Percentiles rank a stretch among this genome's conserved stretches.
Evolutionary conservation across 2,329 filamentous ascomycete species (phyloP).

Genomic region (Diaporthe longicolla): DNA sequence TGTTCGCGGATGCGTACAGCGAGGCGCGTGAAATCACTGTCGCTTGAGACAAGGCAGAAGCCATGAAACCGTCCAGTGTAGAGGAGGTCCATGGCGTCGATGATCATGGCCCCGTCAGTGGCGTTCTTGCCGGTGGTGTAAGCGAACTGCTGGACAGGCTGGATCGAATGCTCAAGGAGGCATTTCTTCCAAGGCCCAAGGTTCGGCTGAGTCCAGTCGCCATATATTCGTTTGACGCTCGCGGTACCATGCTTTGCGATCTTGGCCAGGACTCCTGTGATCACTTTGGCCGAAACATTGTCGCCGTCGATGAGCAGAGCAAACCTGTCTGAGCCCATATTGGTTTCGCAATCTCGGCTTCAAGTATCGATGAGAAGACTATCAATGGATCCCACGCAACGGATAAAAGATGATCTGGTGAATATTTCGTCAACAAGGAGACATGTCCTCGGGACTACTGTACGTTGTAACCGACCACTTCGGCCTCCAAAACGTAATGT

Average conservation of each 20-base stretch:
- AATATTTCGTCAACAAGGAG: too few relatives aligned
- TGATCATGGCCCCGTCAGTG: conserved; percentile 54
- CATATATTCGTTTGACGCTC: conserved; percentile 52
- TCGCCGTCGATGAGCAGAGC: conserved; percentile 54
- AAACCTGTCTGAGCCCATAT: conserved; percentile 45
- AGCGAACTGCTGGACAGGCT: conserved; percentile 55
- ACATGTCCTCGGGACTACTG: too few relatives aligned
- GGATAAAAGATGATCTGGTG: too few relatives aligned
- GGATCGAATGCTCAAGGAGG: conserved; percentile 52
- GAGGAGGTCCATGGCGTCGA: conserved; percentile 56
- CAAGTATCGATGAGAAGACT: neutral
- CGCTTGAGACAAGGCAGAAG: conserved; percentile 47
- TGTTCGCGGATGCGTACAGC: conserved; percentile 53
- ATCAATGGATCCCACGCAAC: too few relatives aligned
- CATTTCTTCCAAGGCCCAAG: conserved; percentile 51
- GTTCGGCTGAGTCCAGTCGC: conserved; percentile 51
- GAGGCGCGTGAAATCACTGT: conserved; percentile 54
- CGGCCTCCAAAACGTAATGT: too few relatives aligned
- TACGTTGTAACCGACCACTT: too few relatives aligned
- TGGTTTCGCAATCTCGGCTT: neutral
- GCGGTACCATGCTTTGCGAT: conserved; percentile 53
- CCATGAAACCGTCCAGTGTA: conserved; percentile 51
- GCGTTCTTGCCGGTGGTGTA: conserved; percentile 55
- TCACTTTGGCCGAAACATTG: conserved; percentile 48
- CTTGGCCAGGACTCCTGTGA: conserved; percentile 47